These are phyloP conservation scores for Cornus controversa DNA, from an alignment of 148 eudicot genomes.

Conservation along the genomic window DNA sequence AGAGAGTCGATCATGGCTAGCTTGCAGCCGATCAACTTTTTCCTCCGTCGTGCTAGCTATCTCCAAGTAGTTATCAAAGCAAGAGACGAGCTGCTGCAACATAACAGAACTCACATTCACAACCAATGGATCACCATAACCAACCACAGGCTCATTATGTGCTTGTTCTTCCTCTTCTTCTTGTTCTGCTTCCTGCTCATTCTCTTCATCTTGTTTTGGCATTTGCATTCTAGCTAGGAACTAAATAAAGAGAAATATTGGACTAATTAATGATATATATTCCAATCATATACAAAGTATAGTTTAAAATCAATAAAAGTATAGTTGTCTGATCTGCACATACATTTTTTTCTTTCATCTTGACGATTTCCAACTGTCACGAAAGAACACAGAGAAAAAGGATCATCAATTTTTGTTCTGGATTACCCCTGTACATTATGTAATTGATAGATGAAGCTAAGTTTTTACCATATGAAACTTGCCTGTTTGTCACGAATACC, in stretches of 20 bases:
- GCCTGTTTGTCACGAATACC: slow-evolving; percentile 51
- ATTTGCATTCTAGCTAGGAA: background rate
- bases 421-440: background rate
- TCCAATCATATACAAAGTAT: no score
- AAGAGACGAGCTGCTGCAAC: no score
- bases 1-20: no score
- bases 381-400: background rate
- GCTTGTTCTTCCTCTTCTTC: no score
- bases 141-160: no score
- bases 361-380: slow-evolving; percentile 53
- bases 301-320: background rate
- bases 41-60: no score
- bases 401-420: background rate
- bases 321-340: slow-evolving; percentile 2
- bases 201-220: no score
- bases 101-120: no score
- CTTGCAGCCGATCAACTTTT: no score
- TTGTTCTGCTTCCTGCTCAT: no score
- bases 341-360: slow-evolving; percentile 55
- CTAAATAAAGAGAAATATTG: background rate
- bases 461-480: slow-evolving; percentile 9
- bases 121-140: no score
- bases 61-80: no score
- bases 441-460: background rate
- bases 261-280: background rate